Percentiles rank a stretch among this genome's conserved stretches.
phyloP scores from a whole-genome alignment of 139 green algal genomes.

The Gonium pectorale region DNA sequence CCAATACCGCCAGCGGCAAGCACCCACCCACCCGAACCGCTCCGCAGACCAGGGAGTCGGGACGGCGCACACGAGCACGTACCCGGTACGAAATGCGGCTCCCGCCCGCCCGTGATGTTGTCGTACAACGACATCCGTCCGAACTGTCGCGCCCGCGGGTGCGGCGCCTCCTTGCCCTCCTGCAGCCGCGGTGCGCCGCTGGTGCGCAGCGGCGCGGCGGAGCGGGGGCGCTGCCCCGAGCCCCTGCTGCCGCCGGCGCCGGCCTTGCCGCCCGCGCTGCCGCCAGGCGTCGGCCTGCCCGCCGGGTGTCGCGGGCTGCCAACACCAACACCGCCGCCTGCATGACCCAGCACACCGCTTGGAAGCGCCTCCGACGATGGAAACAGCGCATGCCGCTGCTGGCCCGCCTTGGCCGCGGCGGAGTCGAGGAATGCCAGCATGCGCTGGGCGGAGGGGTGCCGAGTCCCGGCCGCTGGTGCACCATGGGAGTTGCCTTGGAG shows the following conservation, averaged over 20 bases:
- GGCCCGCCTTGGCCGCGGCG: background rate
- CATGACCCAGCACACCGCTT: background rate
- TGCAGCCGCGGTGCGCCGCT: background rate
- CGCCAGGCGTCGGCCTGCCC: too few species aligned
- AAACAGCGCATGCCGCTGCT: background rate
- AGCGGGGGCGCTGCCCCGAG: background rate
- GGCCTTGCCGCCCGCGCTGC: background rate
- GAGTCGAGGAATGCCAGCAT: slow-evolving; percentile 26
- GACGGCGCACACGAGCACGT: too few species aligned
- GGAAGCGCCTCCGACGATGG: background rate
- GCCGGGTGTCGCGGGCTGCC: background rate
- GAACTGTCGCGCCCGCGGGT: background rate
- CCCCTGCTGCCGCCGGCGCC: background rate
- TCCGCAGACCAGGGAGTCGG: too few species aligned
- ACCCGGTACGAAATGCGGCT: background rate
- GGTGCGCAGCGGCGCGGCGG: background rate
- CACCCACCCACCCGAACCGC: too few species aligned
- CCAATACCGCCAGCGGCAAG: background rate
- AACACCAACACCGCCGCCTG: background rate
- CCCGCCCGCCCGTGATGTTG: background rate
- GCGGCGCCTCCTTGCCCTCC: background rate
- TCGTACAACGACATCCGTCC: slow-evolving; percentile 26
- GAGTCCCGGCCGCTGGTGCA: background rate
- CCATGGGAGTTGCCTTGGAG: background rate
- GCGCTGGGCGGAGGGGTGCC: background rate